Conservation (phyloP, 2,329 filamentous ascomycete species). For the Cladosporium sp. region DNA sequence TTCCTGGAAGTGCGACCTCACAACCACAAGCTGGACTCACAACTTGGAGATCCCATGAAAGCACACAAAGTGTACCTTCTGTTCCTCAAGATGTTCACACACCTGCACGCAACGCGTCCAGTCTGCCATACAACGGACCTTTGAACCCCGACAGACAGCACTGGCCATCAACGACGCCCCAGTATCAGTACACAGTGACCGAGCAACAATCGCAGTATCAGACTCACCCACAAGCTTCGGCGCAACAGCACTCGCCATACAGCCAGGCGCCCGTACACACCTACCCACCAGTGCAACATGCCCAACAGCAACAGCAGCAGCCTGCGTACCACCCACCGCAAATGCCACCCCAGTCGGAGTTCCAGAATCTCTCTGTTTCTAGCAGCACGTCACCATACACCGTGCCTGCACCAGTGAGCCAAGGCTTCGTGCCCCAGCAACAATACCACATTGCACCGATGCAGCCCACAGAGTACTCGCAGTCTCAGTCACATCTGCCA, state of each 20-base stretch:
- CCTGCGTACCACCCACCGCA: slow-evolving; percentile 27
- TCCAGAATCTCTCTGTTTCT: slow-evolving; percentile 31
- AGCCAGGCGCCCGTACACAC: slow-evolving; percentile 20
- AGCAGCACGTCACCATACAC: slow-evolving; percentile 28
- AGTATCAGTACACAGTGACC: slow-evolving; percentile 30
- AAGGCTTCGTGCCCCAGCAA: slow-evolving; percentile 15
- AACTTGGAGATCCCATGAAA: slow-evolving; percentile 36
- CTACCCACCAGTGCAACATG: slow-evolving; percentile 18
- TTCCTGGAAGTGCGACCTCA: slow-evolving; percentile 25
- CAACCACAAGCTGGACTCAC: slow-evolving; percentile 28
- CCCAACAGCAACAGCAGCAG: slow-evolving; percentile 16
- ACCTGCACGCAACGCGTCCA: slow-evolving; percentile 24
- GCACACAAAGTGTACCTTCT: slow-evolving; percentile 24
- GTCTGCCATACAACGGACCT: slow-evolving; percentile 23
- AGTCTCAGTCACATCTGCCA: slow-evolving; percentile 32
- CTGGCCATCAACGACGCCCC: slow-evolving; percentile 27
- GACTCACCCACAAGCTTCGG: slow-evolving; percentile 8
- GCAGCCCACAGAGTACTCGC: slow-evolving; percentile 27
- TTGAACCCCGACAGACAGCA: slow-evolving; percentile 27
- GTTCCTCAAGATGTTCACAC: slow-evolving; percentile 20
- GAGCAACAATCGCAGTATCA: slow-evolving; percentile 33
- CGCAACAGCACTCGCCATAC: slow-evolving; percentile 21
- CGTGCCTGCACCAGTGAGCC: slow-evolving; percentile 11
- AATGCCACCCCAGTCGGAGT: slow-evolving; percentile 29
- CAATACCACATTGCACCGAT: slow-evolving; percentile 25